A percentile compares a stretch with the other conserved stretches of the same genome.
Conservation (phyloP, 345 rosid species). For the Citrus hindsii region DNA sequence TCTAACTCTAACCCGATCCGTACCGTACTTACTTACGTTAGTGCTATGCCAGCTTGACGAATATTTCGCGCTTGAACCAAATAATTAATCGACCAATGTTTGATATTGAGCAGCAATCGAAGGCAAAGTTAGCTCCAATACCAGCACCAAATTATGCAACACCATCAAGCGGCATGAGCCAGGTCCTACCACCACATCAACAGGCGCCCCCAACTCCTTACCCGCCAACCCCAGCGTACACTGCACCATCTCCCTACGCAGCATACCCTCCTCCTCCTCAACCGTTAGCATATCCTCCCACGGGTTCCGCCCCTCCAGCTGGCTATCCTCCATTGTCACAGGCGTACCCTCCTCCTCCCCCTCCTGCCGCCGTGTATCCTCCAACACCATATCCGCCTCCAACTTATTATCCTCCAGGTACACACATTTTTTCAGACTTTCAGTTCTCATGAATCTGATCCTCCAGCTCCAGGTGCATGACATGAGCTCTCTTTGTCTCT, state of each 20-base stretch:
- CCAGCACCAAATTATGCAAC: slow-evolving; percentile 14
- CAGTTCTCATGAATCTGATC: not conserved
- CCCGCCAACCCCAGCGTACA: not conserved
- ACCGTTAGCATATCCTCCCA: not conserved
- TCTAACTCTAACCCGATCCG: not conserved
- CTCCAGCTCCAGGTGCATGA: not conserved
- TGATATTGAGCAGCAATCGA: not conserved
- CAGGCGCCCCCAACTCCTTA: slow-evolving; percentile 15
- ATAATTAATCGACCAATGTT: not conserved
- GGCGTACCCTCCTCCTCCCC: slow-evolving; percentile 11
- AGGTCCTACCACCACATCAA: slow-evolving; percentile 15
- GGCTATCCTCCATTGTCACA: slow-evolving; percentile 12
- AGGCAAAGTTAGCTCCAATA: slow-evolving; percentile 3
- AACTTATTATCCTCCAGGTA: slow-evolving; percentile 11
- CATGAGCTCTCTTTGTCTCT: not conserved
- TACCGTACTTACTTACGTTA: too few relatives aligned
- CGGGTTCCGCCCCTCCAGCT: slow-evolving; percentile 9
- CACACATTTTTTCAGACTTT: not conserved
- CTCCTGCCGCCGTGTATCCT: slow-evolving; percentile 8
- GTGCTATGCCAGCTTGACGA: too few relatives aligned
- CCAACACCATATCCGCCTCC: slow-evolving; percentile 8
- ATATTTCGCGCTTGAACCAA: not conserved
- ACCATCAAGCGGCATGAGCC: slow-evolving; percentile 5
- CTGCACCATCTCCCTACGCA: not conserved
- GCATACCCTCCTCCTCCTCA: slow-evolving; percentile 16